These are phyloP conservation scores for Moricandia arvensis DNA, from an alignment of 345 rosid species.

Conservation along the genomic window DNA sequence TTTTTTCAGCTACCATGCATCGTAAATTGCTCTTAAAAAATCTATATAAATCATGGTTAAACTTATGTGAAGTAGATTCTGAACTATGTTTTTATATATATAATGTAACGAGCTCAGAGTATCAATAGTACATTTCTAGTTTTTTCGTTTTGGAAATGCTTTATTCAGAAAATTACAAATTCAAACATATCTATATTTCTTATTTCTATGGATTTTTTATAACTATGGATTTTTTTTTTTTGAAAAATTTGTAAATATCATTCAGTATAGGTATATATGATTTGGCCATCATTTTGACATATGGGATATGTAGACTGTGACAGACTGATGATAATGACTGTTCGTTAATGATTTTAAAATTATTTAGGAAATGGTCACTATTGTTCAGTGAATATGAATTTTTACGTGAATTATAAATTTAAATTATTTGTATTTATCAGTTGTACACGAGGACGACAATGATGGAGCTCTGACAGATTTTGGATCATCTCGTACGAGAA, in stretches of 20 bases:
- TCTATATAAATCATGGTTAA: background rate
- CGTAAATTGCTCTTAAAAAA: background rate
- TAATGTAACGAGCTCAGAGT: background rate
- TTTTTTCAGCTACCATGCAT: background rate
- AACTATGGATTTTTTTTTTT: background rate
- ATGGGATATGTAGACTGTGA: constrained; percentile 3
- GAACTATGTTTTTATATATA: background rate
- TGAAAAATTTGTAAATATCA: background rate
- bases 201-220: background rate
- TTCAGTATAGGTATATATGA: constrained; percentile 28
- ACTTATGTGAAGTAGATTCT: background rate
- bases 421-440: background rate
- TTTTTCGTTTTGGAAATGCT: background rate
- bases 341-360: background rate
- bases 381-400: background rate
- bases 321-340: constrained; percentile 11
- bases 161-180: background rate
- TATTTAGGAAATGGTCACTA: background rate
- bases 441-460: constrained; percentile 39
- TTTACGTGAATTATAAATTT: background rate
- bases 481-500: constrained; percentile 41
- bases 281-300: constrained; percentile 33
- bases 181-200: background rate
- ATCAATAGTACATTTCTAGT: background rate
- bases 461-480: constrained; percentile 42